Conservation (phyloP, 2,329 filamentous ascomycete species). For the Polytolypa hystricis region DNA sequence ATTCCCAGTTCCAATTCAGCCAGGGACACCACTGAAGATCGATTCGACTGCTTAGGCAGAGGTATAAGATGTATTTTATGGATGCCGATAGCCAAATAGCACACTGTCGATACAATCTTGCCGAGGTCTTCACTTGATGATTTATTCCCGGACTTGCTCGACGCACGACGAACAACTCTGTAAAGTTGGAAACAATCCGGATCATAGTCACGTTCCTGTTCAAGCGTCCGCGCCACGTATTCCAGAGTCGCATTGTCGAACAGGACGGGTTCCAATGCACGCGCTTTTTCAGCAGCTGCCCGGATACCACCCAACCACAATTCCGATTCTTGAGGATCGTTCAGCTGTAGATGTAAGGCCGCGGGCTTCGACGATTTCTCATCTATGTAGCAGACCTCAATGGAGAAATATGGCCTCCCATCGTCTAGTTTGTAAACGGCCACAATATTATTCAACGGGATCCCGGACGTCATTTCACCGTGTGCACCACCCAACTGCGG, state of each 20-base stretch:
- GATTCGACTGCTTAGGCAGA: constrained; percentile 43
- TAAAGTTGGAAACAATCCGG: constrained; percentile 57
- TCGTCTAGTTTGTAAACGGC: constrained; percentile 58
- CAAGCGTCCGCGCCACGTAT: constrained; percentile 51
- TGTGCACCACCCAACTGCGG: constrained; percentile 47
- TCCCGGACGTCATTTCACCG: constrained; percentile 42
- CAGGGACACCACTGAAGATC: constrained; percentile 44
- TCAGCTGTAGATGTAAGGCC: constrained; percentile 53
- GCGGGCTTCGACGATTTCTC: constrained; percentile 49
- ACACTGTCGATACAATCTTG: constrained; percentile 53
- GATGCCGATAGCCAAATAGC: constrained; percentile 57
- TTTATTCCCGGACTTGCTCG: constrained; percentile 43
- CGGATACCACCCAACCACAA: constrained; percentile 54
- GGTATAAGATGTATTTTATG: constrained; percentile 60
- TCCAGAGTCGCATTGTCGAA: constrained; percentile 51
- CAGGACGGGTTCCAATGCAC: constrained; percentile 40
- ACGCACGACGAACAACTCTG: constrained; percentile 54
- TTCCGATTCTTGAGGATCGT: constrained; percentile 53
- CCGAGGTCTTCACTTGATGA: constrained; percentile 56
- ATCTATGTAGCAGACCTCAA: constrained; percentile 58
- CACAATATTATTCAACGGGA: constrained; percentile 55
- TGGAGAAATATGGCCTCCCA: constrained; percentile 53
- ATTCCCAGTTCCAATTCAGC: constrained; percentile 39
- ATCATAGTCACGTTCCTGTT: constrained; percentile 58
- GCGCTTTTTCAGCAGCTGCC: constrained; percentile 45